phyloP scores from a whole-genome alignment of 2,329 filamentous ascomycete species.

The Aureobasidium sp. region DNA sequence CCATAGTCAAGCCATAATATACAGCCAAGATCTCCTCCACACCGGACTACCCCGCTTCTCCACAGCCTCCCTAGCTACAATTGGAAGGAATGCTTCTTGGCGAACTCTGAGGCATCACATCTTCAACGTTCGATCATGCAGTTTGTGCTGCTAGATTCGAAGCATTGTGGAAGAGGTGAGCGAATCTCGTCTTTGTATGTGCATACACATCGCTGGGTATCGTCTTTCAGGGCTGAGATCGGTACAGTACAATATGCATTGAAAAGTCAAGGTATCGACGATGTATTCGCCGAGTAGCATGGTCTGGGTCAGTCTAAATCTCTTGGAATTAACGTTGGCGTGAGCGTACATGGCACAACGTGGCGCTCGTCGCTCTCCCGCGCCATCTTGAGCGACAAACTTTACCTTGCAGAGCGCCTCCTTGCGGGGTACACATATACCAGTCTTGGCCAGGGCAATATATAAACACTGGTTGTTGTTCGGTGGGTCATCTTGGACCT shows the following conservation, averaged over 20 bases:
- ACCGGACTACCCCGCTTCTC: constrained; percentile 1
- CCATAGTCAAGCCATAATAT: background rate
- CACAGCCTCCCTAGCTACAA: background rate
- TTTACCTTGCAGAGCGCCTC: background rate
- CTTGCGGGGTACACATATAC: constrained; percentile 1
- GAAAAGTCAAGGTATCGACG: background rate
- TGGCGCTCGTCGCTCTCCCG: constrained; percentile 8
- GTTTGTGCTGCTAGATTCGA: background rate
- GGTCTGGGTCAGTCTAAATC: background rate
- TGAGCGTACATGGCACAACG: background rate
- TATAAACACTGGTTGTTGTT: background rate
- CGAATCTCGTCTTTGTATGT: background rate
- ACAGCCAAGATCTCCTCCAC: background rate
- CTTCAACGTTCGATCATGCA: background rate
- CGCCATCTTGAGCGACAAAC: background rate
- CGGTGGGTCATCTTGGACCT: background rate
- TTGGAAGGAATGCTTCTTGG: background rate
- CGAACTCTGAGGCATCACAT: background rate
- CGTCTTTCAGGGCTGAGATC: background rate
- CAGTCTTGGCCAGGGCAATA: background rate
- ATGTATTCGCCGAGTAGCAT: background rate
- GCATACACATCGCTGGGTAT: background rate
- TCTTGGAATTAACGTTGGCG: background rate
- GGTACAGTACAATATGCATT: background rate
- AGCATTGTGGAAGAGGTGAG: background rate